Conservation (phyloP, 371 early-diverging fungal genomes). For the Conidiobolus incongruus region DNA sequence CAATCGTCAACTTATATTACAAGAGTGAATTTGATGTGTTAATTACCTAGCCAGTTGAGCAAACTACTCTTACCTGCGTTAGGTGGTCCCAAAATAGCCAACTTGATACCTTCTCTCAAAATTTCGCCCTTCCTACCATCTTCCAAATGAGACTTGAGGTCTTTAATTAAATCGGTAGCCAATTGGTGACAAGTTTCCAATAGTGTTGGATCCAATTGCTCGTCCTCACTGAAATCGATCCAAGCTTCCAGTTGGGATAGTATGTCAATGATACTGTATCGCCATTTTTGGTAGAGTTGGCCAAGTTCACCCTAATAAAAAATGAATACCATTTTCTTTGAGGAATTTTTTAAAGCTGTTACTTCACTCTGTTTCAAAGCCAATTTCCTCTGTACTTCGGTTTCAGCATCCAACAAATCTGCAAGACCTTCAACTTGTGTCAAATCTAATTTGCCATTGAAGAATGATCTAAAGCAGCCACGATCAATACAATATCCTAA, state of each 20-base stretch:
- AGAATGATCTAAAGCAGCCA: slow-evolving; percentile 27
- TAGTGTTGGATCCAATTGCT: slow-evolving; percentile 48
- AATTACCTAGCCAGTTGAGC: slow-evolving; percentile 33
- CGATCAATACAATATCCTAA: background rate
- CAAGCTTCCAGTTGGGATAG: slow-evolving; percentile 51
- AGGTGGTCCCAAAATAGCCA: slow-evolving; percentile 55
- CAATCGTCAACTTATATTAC: background rate
- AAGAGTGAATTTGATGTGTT: background rate
- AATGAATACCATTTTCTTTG: background rate
- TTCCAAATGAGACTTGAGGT: slow-evolving; percentile 24
- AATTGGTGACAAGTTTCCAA: slow-evolving; percentile 18
- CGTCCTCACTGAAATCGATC: slow-evolving; percentile 71
- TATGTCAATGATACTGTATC: slow-evolving; percentile 24
- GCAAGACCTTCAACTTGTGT: slow-evolving; percentile 59
- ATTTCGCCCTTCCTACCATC: slow-evolving; percentile 52
- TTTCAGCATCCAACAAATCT: slow-evolving; percentile 62
- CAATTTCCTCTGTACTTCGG: slow-evolving; percentile 42
- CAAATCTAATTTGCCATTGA: slow-evolving; percentile 53
- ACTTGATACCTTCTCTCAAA: slow-evolving; percentile 38
- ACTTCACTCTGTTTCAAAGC: slow-evolving; percentile 49
- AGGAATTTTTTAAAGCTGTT: slow-evolving; percentile 1
- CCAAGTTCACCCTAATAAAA: slow-evolving; percentile 27
- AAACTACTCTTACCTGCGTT: slow-evolving; percentile 68
- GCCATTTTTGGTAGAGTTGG: slow-evolving; percentile 36
- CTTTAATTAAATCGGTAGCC: slow-evolving; percentile 8